phyloP scores from a whole-genome alignment of 2,329 filamentous ascomycete genomes.

The Calonectria multiphialidica region DNA sequence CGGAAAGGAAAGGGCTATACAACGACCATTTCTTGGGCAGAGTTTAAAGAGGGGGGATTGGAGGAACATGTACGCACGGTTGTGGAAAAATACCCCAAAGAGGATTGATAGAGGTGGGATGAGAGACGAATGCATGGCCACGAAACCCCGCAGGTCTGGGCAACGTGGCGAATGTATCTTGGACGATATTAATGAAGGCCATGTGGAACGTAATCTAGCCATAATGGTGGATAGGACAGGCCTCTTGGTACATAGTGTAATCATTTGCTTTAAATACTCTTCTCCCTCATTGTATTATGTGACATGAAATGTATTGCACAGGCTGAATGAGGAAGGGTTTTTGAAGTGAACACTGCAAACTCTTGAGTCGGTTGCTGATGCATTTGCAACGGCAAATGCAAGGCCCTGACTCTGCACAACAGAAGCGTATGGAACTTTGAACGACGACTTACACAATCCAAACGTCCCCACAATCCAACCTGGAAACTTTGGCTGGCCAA shows the following conservation, averaged over 20 bases:
- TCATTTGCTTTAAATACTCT: not conserved
- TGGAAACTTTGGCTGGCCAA: conserved; percentile 5
- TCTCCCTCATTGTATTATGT: not conserved
- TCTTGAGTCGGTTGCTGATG: not conserved
- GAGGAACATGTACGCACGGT: not conserved
- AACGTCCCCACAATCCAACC: not conserved
- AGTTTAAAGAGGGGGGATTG: not conserved
- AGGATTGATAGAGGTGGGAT: conserved; percentile 15
- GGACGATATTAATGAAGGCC: conserved; percentile 19
- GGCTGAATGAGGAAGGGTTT: not conserved
- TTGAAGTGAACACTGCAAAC: not conserved
- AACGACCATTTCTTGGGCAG: not conserved
- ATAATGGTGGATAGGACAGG: conserved; percentile 8
- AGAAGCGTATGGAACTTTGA: conserved; percentile 3
- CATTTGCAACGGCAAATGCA: not conserved
- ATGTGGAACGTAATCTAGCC: not conserved
- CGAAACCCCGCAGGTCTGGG: conserved; percentile 20
- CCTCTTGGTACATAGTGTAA: conserved; percentile 11
- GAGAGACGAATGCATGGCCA: conserved; percentile 19
- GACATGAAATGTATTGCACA: not conserved
- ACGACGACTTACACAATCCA: conserved; percentile 1
- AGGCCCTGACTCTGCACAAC: not conserved
- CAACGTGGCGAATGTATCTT: conserved; percentile 14
- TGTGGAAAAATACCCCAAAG: conserved; percentile 25
- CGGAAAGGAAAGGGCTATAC: not conserved